A percentile compares a stretch with the other conserved stretches of the same genome.
Conservation (phyloP, 2,329 filamentous ascomycete genomes). For the Pseudocercospora cruenta region DNA sequence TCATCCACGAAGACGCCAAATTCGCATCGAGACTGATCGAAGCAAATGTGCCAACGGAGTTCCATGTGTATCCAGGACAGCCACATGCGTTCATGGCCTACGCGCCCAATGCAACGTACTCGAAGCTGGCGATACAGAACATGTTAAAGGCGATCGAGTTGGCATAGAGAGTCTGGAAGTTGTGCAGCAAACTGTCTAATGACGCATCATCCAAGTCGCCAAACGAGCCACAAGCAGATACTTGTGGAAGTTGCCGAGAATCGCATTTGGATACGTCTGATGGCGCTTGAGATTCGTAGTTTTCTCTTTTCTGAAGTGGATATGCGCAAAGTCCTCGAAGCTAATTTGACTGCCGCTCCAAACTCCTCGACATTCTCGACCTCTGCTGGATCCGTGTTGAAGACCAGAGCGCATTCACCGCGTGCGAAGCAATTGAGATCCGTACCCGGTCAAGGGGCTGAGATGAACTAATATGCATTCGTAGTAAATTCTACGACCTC, state of each 20-base stretch:
- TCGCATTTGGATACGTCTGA: too few species aligned
- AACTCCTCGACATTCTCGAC: background rate
- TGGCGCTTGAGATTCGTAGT: too few species aligned
- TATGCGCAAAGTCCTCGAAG: background rate
- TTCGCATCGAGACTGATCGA: conserved; percentile 47
- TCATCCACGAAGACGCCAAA: conserved; percentile 46
- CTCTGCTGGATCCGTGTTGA: background rate
- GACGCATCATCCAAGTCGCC: too few species aligned
- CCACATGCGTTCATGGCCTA: conserved; percentile 46
- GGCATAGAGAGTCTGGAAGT: background rate
- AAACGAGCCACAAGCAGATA: too few species aligned
- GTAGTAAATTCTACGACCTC: background rate
- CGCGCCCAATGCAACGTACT: conserved; percentile 22
- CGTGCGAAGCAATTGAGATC: background rate
- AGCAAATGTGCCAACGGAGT: conserved; percentile 46
- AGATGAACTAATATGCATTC: background rate
- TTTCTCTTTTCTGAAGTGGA: too few species aligned
- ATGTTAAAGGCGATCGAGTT: conserved; percentile 14
- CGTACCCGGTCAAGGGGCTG: background rate
- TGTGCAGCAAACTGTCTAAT: background rate
- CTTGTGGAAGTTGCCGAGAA: too few species aligned
- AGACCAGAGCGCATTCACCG: background rate
- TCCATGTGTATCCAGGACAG: conserved; percentile 52
- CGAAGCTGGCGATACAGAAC: conserved; percentile 23
- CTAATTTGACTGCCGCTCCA: background rate